Evolutionary conservation across 306 rosid genomes (phyloP), one percentile per base, ranked within the genome.

Genomic region (Cajanus cajan): DNA sequence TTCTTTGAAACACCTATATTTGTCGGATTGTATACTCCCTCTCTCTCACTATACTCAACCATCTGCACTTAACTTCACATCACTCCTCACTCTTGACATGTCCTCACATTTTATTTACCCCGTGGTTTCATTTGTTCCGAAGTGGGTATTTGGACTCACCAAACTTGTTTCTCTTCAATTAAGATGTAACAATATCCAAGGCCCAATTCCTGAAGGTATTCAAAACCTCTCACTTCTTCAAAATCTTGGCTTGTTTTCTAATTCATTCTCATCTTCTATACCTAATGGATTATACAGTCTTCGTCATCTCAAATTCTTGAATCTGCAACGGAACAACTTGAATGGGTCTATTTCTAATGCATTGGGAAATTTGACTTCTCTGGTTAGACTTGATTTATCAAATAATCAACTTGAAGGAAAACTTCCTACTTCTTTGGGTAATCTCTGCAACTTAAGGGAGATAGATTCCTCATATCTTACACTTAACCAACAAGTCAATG

Each of bases 181-280:
- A 24, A 0, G 3, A 0, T 0, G 0, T 0, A 28, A 22, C 31
- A 0, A 0, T 1, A 40, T 78, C 21, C 24, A 10, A 9, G 50
- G 61, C 16, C 1, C 59, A 0, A 16, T 78, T 22, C 76, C 71
- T 12, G 34, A 66, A 39, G 71, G 33, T 18, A 19, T 66, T 66
- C 51, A 19, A 66, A 66, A 66, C 37, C 76, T 78, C 19, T 68
- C 87, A 13, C 71, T 75, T 11, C 77, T 84, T 64, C 33, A 64
- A 15, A 34, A 69, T 70, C 79, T 86, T 55, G 89, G 72, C 50
- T 50, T 79, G 9, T 3, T 12, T 4, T 0, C 0, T 0, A 87
- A 87, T 39, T 0, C 0, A 18, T 16, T 84, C 50, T 55, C 36
- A 7, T 79, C 84, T 19, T 45, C 50, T 1, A 36, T 86, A 43